Base-by-base conservation (phyloP, 2,329 filamentous ascomycete genomes). In the Diplodia mutila region DNA sequence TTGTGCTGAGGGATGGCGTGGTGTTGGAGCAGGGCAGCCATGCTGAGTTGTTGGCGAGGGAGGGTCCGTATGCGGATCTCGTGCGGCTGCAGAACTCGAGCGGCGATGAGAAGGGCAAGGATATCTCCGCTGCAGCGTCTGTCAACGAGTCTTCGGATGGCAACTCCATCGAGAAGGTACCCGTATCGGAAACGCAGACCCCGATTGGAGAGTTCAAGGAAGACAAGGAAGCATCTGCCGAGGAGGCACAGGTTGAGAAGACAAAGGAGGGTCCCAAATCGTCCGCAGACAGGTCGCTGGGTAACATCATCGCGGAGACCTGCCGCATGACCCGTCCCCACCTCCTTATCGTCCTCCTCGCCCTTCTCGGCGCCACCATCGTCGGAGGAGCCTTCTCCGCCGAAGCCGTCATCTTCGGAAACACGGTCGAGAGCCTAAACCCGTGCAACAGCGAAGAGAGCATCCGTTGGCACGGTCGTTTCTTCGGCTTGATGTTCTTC, bases 401-500 rank as follows among this genome's bases (percentile, higher is more conserved):
- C 0, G 83, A 85, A 57, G 87, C 85, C 21, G 77, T 88, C 5
- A 85, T 90, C 49, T 89, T 90, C 68, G 87, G 87, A 54, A 84
- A 87, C 73, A 86, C 85, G 1, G 82, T 90, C 53, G 84, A 85
- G n/a, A 82, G 77, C 48, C 77, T 90, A 46, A 87, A 82, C 67
- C 82, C 84, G 0, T 89, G 86, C 75, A 81, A 85, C 48, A 77
- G 79, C 12, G 75, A 80, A 1, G 76, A 78, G 4, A 80, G 78
- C 12, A 87, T 89, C 54, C 78, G 81, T 4, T 81, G 79, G 12
- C 74, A 77, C 29, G 86, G 86, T 7, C 76, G 81, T 42, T 83
- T 89, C 70, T 87, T 85, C 46, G 85, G 85, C 0, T 80, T 86
- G 4, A 80, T 89, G 74, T 86, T 88, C 75, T 89, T 89, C 73